Evolutionary conservation across 805 yeast species (phyloP), one percentile per base, ranked within the genome.

Genomic region (Yamadazyma scolyti): DNA sequence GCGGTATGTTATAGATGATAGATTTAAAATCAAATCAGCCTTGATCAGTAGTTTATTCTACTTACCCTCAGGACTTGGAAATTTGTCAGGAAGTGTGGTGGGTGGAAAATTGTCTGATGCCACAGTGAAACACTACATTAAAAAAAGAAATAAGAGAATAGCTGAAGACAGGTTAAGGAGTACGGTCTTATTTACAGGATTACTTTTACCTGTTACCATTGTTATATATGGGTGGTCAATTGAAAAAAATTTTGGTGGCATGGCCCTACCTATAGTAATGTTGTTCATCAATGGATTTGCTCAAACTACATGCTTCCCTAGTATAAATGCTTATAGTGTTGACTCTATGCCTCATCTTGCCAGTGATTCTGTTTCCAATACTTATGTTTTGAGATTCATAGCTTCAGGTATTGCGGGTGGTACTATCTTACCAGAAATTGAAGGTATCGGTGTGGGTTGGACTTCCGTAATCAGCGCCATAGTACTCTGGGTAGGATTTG

Each of bases 391-490:
- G 1, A 50, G 81, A 28, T 73, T 61, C 41, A 37, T 70, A 1
- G 68, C 71, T 7, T 71, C 71, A 12, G 75, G 73, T 2, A 47
- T 74, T 9, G 70, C 71, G 0, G 56, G 74, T 10, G 75, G 69
- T 4, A 59, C 73, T 3, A 62, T 69, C 30, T 48, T 75, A 17
- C 49, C 54, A 6, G 67, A 66, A 18, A 54, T 75, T 9, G 42
- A 68, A 6, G 40, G 49, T 16, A 71, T 75, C 23, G 80, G 80
- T 1, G 61, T 75, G 25, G 80, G 79, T 3, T 72, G 78, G 77
- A 54, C 73, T 3, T 56, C 66, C 36, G 71, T 78, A 0, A 60
- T 73, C 10, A 57, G 69, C 18, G 74, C 73, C 1, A 36, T 54
- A 13, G 53, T 66, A 6, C 37, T 70, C 11, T 50, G 60, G 55